Base-by-base conservation (phyloP, 2,329 filamentous ascomycete species). In the Trichoderma semiorbis region DNA sequence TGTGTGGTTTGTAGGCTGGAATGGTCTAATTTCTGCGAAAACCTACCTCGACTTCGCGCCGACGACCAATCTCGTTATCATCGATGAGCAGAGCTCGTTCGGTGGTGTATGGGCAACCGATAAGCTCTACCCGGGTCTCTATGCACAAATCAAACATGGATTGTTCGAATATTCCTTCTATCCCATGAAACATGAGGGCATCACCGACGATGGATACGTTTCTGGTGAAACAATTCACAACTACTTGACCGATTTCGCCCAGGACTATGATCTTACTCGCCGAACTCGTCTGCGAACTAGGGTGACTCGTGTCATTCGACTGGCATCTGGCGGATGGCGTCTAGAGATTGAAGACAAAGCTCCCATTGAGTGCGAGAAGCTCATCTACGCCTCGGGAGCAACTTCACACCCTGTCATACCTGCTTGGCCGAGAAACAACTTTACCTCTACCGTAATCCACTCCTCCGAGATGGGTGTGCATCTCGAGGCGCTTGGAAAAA, bases 111-210 rank as follows among this genome's bases (percentile, higher is more conserved):
- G 78, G 78, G 73, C 71, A 36, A 65, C 47, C 0, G 77, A 79
- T 60, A 77, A 72, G 72, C 74, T 79, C 21, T 79, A 79, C 43
- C 77, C 77, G 2, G 78, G 47, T 36, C 74, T 79, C 7, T 77
- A 69, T n/a, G 81, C 81, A 5, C 79, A 82, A 73, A 77, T 81
- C 68, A 78, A 75, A 28, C 73, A 75, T 71, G 77, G 77, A 1
- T 74, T 78, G 3, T 82, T 82, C 72, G 76, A 83, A 47, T 82
- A 81, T 73, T 76, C 77, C 5, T 77, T 75, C 74, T 78, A 74
- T 24, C 78, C 78, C 3, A 81, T 81, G 79, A 71, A 70, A 2
- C 71, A 72, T 14, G 78, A 80, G 53, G 78, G 78, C 10, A 75
- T 79, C 65, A 76, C 73, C 2, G 5, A 36, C 2, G 77, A 80